Conservation (phyloP, 129 eudicot species). For the Deinandra increscens region DNA sequence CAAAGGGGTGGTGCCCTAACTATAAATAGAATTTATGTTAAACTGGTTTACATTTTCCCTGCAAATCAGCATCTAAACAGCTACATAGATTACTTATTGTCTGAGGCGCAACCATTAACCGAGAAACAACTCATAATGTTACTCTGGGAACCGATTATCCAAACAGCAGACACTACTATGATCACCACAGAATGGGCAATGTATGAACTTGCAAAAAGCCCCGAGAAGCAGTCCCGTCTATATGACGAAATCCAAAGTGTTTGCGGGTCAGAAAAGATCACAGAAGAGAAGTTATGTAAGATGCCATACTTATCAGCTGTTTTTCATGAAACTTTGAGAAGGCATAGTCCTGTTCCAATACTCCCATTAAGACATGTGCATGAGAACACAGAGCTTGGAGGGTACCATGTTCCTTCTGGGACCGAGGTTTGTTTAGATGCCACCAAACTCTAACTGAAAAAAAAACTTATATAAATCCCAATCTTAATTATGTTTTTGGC, state of each 20-base stretch:
- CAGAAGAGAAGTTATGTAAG: constrained; percentile 39
- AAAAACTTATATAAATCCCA: background rate
- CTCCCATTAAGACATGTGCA: constrained; percentile 49
- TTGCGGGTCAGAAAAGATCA: constrained; percentile 46
- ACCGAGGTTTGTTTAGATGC: constrained; percentile 45
- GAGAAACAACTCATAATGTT: constrained; percentile 42
- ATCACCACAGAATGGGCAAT: constrained; percentile 53
- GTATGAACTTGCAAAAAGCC: constrained; percentile 47
- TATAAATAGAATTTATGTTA: background rate
- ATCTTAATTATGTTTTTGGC: too few relatives aligned
- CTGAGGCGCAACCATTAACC: constrained; percentile 37
- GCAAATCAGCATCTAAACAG: constrained; percentile 26
- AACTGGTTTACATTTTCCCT: background rate
- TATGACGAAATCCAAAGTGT: constrained; percentile 38
- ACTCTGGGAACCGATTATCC: constrained; percentile 52
- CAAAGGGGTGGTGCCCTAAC: too few relatives aligned
- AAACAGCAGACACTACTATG: constrained; percentile 47
- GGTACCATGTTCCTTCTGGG: constrained; percentile 54
- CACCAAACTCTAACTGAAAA: background rate
- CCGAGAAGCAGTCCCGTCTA: constrained; percentile 35
- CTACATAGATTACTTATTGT: constrained; percentile 35
- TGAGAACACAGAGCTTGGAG: constrained; percentile 48
- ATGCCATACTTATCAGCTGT: constrained; percentile 47
- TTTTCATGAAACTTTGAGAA: constrained; percentile 55
- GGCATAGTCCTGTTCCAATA: constrained; percentile 48